phyloP scores from a whole-genome alignment of 177 flowering plant species.

The Vitis hybrid region DNA sequence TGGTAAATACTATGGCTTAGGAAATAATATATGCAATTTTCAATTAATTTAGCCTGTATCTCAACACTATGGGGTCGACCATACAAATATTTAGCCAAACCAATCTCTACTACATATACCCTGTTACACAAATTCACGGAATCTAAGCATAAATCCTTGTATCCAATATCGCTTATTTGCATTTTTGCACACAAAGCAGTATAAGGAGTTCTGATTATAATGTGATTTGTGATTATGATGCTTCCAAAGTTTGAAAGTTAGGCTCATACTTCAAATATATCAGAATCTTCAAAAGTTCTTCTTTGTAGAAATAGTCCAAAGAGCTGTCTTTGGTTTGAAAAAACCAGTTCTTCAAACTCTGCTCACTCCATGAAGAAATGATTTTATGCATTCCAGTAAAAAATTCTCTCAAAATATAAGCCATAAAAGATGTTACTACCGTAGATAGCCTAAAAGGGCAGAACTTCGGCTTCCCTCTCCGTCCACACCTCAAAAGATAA shows the following conservation, averaged over 20 bases:
- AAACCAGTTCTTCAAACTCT: too few relatives aligned
- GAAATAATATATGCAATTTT: too few relatives aligned
- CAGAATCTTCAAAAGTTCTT: too few relatives aligned
- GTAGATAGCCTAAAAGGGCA: conserved; percentile 59
- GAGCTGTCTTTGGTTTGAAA: too few relatives aligned
- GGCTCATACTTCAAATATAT: too few relatives aligned
- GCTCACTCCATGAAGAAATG: not conserved
- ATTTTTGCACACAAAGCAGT: not conserved
- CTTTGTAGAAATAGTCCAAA: too few relatives aligned
- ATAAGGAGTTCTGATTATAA: too few relatives aligned
- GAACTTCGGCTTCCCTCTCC: conserved; percentile 60
- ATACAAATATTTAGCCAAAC: not conserved
- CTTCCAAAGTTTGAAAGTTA: too few relatives aligned
- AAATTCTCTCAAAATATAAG: not conserved
- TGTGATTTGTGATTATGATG: too few relatives aligned
- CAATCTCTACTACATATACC: not conserved
- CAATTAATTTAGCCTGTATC: too few relatives aligned
- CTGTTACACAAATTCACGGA: not conserved
- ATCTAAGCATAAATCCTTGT: not conserved
- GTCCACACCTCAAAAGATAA: conserved; percentile 51
- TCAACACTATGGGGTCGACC: not conserved
- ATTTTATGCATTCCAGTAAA: not conserved
- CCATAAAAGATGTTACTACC: conserved; percentile 24
- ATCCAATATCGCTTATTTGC: not conserved
- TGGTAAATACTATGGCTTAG: too few relatives aligned